Base-by-base conservation (phyloP, 2,329 filamentous ascomycete genomes). In the Coniosporium tulheliwenetii region DNA sequence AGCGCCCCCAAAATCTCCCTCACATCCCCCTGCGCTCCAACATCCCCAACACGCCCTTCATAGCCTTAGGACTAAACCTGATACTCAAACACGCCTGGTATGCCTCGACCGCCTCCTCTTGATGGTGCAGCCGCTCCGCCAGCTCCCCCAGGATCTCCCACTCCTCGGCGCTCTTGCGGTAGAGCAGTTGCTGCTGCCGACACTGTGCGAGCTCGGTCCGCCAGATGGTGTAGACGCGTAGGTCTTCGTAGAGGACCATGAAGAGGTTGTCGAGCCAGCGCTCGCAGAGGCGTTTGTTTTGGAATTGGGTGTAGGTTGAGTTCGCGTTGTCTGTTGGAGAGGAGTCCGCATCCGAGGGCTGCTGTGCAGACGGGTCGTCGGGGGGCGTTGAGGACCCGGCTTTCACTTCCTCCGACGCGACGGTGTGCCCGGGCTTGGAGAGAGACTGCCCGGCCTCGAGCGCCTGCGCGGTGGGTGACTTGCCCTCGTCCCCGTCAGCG, bases 151-250 rank as follows among this genome's bases (percentile, higher is more conserved):
- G 73, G 40, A 98, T 95, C 62, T 98, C 91, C 91, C 91, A 98
- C 59, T 98, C 91, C 50, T 94, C 86, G 2, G 89, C 82, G 1
- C 82, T 91, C 65, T 96, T 98, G 64, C 91, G 91, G 67, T 96
- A 98, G 49, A 93, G 81, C 60, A 94, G 79, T 46, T 89, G 82
- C 60, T 96, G 89, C 41, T 89, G 85, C 15, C 85, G 80, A 57
- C 87, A 95, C 58, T 96, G 89, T 0, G 86, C 84, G 77, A 96
- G 91, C 59, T 98, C 91, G 1, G 91, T 96, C 42, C 91, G 81
- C 91, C 91, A 98, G 60, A 98, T 98, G 10, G 91, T 98, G 67
- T 98, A 98, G 37, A 98, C 89, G 39, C 91, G 84, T 13, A 98
- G 73, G 55, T 98, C 91, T 60, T 98, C 91, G 59, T 98, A 98